Percentiles rank a stretch among this genome's conserved stretches.
These are phyloP conservation scores for Populus hybrid DNA, from an alignment of 441 rosid species.

Conservation along the genomic window DNA sequence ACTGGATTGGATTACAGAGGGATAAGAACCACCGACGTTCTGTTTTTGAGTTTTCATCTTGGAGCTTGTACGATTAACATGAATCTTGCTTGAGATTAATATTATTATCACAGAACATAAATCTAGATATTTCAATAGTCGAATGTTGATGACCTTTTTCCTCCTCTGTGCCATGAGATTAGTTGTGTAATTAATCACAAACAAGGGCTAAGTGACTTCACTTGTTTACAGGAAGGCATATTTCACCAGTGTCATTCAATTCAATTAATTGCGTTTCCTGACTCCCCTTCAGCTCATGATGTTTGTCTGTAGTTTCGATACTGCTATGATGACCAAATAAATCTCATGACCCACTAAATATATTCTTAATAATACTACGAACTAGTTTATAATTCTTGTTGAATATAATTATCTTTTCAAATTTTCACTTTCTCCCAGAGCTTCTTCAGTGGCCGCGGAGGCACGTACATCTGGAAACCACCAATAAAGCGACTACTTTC, in stretches of 20 bases:
- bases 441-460: background rate
- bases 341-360: background rate
- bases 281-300: background rate
- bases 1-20: conserved; percentile 17
- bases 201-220: background rate
- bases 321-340: too few species aligned
- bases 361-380: background rate
- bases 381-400: background rate
- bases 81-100: background rate
- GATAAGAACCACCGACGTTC: conserved; percentile 27
- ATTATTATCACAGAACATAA: background rate
- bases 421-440: background rate
- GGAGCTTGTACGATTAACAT: background rate
- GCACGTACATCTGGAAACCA: background rate
- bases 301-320: too few species aligned
- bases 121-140: background rate
- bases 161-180: background rate
- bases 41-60: conserved; percentile 27
- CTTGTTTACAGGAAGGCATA: too few species aligned
- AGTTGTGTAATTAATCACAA: background rate
- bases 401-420: background rate
- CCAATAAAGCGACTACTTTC: background rate
- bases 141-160: background rate
- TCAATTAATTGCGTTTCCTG: too few species aligned
- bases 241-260: too few species aligned